A percentile compares a stretch with the other conserved stretches of the same genome.
Evolutionary conservation across 2,329 filamentous ascomycete genomes (phyloP).

Genomic region (Bimuria novae-zelandiae): DNA sequence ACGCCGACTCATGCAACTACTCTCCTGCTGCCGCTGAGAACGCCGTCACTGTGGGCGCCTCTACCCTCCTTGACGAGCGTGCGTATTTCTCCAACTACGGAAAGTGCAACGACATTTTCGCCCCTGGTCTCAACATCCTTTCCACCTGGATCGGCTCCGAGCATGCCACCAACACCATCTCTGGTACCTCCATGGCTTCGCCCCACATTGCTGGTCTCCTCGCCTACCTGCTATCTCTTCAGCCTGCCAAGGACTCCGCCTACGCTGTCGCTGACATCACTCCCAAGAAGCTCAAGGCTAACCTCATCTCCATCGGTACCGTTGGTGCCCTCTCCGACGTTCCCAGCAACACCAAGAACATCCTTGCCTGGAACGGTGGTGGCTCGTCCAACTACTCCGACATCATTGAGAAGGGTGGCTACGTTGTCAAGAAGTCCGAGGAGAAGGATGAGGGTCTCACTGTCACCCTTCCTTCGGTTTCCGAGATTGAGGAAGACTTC

Average conservation of each 20-base stretch:
- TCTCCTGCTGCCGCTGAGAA: constrained; percentile 91
- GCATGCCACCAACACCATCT: constrained; percentile 97
- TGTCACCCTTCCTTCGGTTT: constrained; percentile 45
- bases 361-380: constrained; percentile 98
- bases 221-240: constrained; percentile 96
- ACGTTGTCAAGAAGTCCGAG: constrained; percentile 31
- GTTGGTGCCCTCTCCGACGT: constrained; percentile 78
- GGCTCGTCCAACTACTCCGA: constrained; percentile 88
- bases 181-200: constrained; percentile 98
- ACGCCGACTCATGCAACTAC: constrained; percentile 99
- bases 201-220: constrained; percentile 95
- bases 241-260: constrained; percentile 86
- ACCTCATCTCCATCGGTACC: constrained; percentile 83
- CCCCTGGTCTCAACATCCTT: constrained; percentile 92
- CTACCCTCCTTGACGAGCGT: constrained; percentile 89
- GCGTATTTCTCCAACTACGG: constrained; percentile 99
- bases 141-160: constrained; percentile 99
- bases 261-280: constrained; percentile 89
- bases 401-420: constrained; percentile 62
- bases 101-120: constrained; percentile 99
- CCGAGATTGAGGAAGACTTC: constrained; percentile 43
- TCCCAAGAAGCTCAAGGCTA: constrained; percentile 90
- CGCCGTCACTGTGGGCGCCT: constrained; percentile 94
- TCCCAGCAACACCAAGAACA: constrained; percentile 84
- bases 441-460: constrained; percentile 20